A percentile compares a stretch with the other conserved stretches of the same genome.
These are phyloP conservation scores for Colletotrichum abscissum DNA, from an alignment of 2,329 filamentous ascomycete genomes.

Conservation along the genomic window DNA sequence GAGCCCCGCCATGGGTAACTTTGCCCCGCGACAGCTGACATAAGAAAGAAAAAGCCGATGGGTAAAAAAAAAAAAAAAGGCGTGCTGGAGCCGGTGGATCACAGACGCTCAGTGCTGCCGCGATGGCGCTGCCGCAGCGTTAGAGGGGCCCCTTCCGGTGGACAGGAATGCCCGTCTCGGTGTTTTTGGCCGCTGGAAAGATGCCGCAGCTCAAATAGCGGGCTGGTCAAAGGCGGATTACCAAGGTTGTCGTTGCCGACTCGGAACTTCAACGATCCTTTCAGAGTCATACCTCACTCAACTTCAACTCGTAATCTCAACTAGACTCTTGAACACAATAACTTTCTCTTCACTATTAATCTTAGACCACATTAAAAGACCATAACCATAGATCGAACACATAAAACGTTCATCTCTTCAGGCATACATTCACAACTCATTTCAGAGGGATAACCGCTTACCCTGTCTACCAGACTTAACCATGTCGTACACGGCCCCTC, in stretches of 20 bases:
- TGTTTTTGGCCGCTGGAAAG: background rate
- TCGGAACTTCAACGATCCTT: background rate
- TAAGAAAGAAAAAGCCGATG: background rate
- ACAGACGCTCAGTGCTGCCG: background rate
- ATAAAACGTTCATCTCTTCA: background rate
- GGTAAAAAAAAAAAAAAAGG: background rate
- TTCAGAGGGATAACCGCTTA: background rate
- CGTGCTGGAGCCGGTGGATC: constrained; percentile 27
- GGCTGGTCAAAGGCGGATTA: constrained; percentile 7
- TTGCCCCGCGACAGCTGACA: background rate
- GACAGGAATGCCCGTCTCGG: background rate
- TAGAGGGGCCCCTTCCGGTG: background rate
- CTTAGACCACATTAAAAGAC: background rate
- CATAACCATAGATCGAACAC: background rate
- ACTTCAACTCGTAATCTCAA: constrained; percentile 1
- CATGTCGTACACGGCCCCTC: constrained; percentile 34
- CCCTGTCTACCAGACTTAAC: background rate
- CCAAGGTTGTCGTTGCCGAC: constrained; percentile 22
- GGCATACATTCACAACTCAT: background rate
- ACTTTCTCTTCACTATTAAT: background rate
- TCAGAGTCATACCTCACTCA: background rate
- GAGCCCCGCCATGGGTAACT: constrained; percentile 14
- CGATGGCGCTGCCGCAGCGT: background rate
- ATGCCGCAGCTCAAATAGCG: background rate
- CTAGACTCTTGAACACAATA: background rate